These are phyloP conservation scores for Cladorrhinum sp. DNA, from an alignment of 2,329 filamentous ascomycete genomes.

Conservation along the genomic window DNA sequence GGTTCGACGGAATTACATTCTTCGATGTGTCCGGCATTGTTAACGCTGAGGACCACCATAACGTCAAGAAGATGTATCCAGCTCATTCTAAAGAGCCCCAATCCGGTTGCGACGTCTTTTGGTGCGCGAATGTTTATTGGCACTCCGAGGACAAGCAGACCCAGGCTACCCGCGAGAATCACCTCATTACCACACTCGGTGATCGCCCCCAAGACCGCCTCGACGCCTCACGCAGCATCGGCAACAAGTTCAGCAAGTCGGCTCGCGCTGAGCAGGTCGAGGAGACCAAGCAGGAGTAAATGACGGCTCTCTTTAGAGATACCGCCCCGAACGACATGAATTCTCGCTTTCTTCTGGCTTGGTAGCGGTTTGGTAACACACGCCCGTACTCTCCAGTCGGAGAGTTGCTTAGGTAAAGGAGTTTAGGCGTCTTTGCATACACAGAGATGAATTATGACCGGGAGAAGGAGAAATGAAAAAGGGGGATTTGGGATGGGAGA, in stretches of 20 bases:
- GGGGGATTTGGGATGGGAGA: no score
- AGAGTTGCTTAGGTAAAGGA: neutral
- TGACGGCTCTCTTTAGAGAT: neutral
- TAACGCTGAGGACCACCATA: conserved; percentile 38
- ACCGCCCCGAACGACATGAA: no score
- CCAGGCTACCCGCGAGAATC: conserved; percentile 33
- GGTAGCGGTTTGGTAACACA: no score
- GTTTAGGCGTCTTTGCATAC: neutral
- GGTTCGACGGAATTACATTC: conserved; percentile 36
- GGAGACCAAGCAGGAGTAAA: neutral
- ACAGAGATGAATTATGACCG: neutral
- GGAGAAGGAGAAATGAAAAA: no score
- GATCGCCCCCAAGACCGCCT: neutral
- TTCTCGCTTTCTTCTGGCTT: no score
- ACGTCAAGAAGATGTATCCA: conserved; percentile 39
- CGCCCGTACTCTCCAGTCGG: no score
- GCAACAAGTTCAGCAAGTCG: neutral
- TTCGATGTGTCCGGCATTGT: conserved; percentile 47
- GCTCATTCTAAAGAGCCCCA: neutral
- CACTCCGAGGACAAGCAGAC: conserved; percentile 40
- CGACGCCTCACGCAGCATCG: neutral
- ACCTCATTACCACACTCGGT: conserved; percentile 35
- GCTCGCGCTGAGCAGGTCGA: no score
- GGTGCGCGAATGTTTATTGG: conserved; percentile 43
- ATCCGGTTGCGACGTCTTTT: conserved; percentile 41